Base-by-base conservation (phyloP, 2,329 filamentous ascomycete species). In the Ophiostoma perfectum region DNA sequence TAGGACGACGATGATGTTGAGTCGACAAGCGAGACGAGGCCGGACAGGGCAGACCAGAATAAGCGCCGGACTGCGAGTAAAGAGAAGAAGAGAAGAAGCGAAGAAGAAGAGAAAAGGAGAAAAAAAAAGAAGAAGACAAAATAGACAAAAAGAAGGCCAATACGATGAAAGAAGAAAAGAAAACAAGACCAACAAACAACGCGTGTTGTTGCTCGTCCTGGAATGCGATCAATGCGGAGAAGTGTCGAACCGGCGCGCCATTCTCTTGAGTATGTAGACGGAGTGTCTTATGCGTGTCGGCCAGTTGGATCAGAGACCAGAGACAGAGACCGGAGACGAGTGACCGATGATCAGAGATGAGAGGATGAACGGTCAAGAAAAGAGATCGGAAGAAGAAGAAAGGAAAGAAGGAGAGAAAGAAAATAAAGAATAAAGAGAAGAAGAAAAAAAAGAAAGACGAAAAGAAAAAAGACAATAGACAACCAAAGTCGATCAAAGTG, bases 201-300 rank as follows among this genome's bases (percentile, higher is more conserved):
- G 58, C 64, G 63, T 64, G 63, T 44, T 65, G 27, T 47, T 62
- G 58, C 42, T 18, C 27, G 16, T 14, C 12, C 14, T 52, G 67
- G 64, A 68, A 66, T 66, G 64, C 55, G 52, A 38, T 68, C 64
- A 66, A 47, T 66, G 67, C 64, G 52, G 42, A 68, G 52, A 38
- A 60, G 18, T 55, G 58, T 58, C 55, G 4, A 55, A 41, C 39
- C 18, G 44, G 64, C 58, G 67, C 67, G 47, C 67, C 67, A 68
- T 68, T 41, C 27, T 49, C 27, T 18, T 12, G 55, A 12, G 27
- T 60, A 7, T 55, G 18, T n/a, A 27, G 49, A 49, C 5, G 49
- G n/a, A 5, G 14, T 45, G 47, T 52, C 47, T 52, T 5, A 52
- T 8, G 47, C 18, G 47, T 16, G 16, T 52, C 7, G 47, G 14